Conservation (phyloP, 169 alveolate species). For the Plasmodium gallinaceum region DNA sequence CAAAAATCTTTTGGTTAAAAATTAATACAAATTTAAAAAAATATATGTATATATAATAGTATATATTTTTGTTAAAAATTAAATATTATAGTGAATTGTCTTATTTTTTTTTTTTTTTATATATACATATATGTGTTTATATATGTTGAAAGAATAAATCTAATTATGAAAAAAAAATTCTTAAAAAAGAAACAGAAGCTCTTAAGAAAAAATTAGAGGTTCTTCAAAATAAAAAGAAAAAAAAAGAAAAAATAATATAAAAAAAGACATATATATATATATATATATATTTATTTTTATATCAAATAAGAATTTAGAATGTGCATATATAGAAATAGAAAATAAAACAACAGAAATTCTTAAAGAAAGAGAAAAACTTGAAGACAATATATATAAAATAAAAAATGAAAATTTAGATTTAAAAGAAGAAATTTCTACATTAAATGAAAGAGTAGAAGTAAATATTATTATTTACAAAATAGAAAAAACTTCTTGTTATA, state of each 20-base stretch:
- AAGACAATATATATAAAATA: conserved; percentile 35
- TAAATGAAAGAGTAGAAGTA: conserved; percentile 71
- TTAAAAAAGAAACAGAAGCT: conserved; percentile 62
- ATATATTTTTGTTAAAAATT: background rate
- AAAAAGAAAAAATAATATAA: background rate
- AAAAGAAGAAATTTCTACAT: conserved; percentile 44
- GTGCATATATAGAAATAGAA: conserved; percentile 59
- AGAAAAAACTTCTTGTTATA: background rate
- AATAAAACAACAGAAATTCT: conserved; percentile 29
- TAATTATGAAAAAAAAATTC: conserved; percentile 41
- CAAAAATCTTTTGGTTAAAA: conserved; percentile 65
- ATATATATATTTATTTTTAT: conserved; percentile 3
- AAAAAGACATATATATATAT: background rate
- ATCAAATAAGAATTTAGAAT: conserved; percentile 44
- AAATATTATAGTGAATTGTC: background rate
- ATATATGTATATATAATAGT: conserved; percentile 2
- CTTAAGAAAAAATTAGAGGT: conserved; percentile 67
- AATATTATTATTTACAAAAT: background rate
- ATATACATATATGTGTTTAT: background rate
- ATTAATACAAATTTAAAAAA: conserved; percentile 3
- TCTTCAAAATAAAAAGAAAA: background rate
- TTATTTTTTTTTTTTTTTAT: background rate
- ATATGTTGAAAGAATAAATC: conserved; percentile 60
- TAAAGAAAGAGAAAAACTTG: conserved; percentile 45
- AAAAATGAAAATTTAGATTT: conserved; percentile 43